Base-by-base conservation (phyloP, 148 eudicot species). In the Mesembryanthemum crystallinum region DNA sequence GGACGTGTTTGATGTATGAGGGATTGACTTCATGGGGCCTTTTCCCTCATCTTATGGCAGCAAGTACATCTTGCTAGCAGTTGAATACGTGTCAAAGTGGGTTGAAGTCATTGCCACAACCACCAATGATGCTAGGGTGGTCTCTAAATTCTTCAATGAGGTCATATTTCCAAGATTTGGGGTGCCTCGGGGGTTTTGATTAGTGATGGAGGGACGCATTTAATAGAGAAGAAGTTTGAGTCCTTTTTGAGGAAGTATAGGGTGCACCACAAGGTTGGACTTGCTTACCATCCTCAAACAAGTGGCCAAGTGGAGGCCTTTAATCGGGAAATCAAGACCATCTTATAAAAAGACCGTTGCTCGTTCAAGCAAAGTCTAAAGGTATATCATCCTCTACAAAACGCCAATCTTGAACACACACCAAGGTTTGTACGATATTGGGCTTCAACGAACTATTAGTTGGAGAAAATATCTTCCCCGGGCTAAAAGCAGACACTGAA, bases 121-220 rank as follows among this genome's bases (percentile, higher is more conserved):
- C 12, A 74, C 77, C 3, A 74, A 74, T 49, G 60, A 74, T 51
- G 60, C 77, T 12, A 45, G 21, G 27, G 60, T 63, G 25, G 69
- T 64, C 28, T 8, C 35, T 4, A 28, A 64, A 12, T 49, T 74
- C 15, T 47, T 63, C 52, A 8, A 49, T 17, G 47, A 29, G 20
- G 13, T 23, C 25, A 63, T 64, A 17, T 63, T 74, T 7, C 7
- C 77, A 8, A 2, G 57, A 10, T 73, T 60, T 27, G 57, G 76
- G 1, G 24, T 35, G 0, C 57, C 37, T 12, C 1, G 42, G 13
- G 42, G 13, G 70, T 27, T 1, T 7, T 62, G n/a, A 29, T 74
- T 17, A 74, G 77, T 63, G 47, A 47, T 13, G 47, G 47, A 0
- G 70, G 52, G 12, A 67, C 52, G 20, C 52, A 67, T 8, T 67